Base-by-base conservation (phyloP, 2,329 filamentous ascomycete genomes). In the Curvularia lunata region DNA sequence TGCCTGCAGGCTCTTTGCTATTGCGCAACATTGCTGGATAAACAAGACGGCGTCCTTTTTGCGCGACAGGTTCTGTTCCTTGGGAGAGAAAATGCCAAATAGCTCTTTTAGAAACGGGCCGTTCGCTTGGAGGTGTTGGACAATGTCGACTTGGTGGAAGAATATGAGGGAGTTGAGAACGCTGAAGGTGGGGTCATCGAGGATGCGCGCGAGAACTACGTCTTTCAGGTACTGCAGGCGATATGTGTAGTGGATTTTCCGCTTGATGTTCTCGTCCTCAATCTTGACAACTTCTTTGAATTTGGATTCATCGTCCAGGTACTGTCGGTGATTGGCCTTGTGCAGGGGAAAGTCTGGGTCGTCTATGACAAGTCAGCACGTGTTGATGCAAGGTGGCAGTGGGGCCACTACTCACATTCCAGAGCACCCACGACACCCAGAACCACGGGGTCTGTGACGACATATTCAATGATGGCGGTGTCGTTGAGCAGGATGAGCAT, bases 101-200 rank as follows among this genome's bases (percentile, higher is more conserved):
- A 98, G 84, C 61, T 97, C 91, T 65, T 87, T 88, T 27, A 98
- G 80, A 70, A 97, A 97, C 1, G 80, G 79, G 0, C 82, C 82
- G 69, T 97, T 97, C 25, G 83, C 84, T 76, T 97, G 93, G n/a
- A 99, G 83, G 77, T 98, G 91, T 72, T 94, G 91, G 48, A 99
- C 90, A 72, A 99, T 97, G 72, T 98, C 95, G 68, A 98, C 93
- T 80, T 99, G 95, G 79, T 98, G 95, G 83, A 96, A 99, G 81
- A 97, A 99, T 66, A 99, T 99, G 68, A 98, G 85, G 49, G 92
- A 97, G 79, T 98, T 99, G 64, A 99, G 87, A 25, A 98, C 93
- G 23, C 92, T 96, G 77, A 98, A 99, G 19, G 95, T 99, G 48
- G 94, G 94, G 75, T 99, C 95, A 78, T 99, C 95, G 60, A 99